Percentiles rank a stretch among this genome's conserved stretches.
phyloP scores from a whole-genome alignment of 1,284 basidiomycete species.

The Caloboletus firmus region DNA sequence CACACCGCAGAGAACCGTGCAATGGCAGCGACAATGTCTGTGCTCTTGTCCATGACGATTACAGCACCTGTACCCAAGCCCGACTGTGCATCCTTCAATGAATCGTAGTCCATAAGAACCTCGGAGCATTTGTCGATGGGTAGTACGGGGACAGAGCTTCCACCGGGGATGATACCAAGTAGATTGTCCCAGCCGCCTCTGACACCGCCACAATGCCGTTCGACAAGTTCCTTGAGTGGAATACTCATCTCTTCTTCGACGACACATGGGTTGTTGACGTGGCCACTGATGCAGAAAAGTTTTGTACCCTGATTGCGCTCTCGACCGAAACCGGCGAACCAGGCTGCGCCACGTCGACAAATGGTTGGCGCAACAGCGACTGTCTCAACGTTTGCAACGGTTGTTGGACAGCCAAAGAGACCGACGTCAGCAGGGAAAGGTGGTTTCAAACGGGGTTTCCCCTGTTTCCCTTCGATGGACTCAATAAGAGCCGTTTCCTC shows the following conservation, averaged over 20 bases:
- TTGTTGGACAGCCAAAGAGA: conserved; percentile 94
- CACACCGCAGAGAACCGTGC: conserved; percentile 86
- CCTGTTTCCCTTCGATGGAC: conserved; percentile 96
- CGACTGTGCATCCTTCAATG: conserved; percentile 91
- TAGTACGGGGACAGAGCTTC: conserved; percentile 93
- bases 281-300: conserved; percentile 90
- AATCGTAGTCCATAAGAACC: conserved; percentile 98
- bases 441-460: conserved; percentile 97
- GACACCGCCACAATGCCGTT: conserved; percentile 96
- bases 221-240: conserved; percentile 88
- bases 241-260: conserved; percentile 99
- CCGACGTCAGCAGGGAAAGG: conserved; percentile 99
- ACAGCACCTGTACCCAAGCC: conserved; percentile 97
- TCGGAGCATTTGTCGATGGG: conserved; percentile 80
- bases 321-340: conserved; percentile 93
- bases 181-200: conserved; percentile 96
- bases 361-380: conserved; percentile 98
- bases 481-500: conserved; percentile 99
- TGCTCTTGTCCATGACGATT: conserved; percentile 98
- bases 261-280: conserved; percentile 98
- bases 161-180: conserved; percentile 92
- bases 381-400: conserved; percentile 98
- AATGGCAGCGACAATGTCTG: conserved; percentile 91
- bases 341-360: conserved; percentile 84
- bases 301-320: conserved; percentile 96